These are phyloP conservation scores for Parathielavia appendiculata DNA, from an alignment of 495 filamentous ascomycete species.

Conservation along the genomic window DNA sequence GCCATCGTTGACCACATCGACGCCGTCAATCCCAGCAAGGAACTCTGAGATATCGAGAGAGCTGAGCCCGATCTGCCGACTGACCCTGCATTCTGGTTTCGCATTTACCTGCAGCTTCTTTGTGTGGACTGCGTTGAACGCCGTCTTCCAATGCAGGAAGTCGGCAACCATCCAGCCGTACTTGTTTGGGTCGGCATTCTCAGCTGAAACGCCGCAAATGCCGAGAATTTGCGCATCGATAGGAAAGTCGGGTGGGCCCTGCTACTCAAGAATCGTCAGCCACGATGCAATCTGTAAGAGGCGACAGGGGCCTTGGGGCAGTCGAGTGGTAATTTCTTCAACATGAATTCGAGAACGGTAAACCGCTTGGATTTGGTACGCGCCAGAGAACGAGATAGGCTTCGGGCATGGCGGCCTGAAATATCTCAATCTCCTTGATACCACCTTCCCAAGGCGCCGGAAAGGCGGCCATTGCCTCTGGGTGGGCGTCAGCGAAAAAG, in stretches of 20 bases:
- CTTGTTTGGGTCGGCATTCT: conserved; percentile 22
- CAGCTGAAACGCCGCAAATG: conserved; percentile 30
- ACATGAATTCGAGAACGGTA: not conserved
- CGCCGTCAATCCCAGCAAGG: conserved; percentile 16
- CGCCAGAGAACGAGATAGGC: conserved; percentile 26
- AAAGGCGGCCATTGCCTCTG: conserved; percentile 3
- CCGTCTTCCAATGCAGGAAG: conserved; percentile 35
- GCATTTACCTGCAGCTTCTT: conserved; percentile 16
- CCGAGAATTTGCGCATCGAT: conserved; percentile 28
- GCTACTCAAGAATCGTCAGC: conserved; percentile 4
- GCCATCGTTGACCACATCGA: conserved; percentile 4
- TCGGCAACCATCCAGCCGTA: conserved; percentile 39
- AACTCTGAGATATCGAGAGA: conserved; percentile 17
- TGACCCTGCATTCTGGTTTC: not conserved
- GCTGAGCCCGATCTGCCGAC: conserved; percentile 21
- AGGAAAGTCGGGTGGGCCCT: conserved; percentile 31
- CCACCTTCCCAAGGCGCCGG: not conserved
- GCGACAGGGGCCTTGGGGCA: not conserved
- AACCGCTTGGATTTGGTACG: not conserved
- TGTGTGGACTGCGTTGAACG: conserved; percentile 28
- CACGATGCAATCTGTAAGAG: not conserved
- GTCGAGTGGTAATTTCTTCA: not conserved
- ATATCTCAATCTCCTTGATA: not conserved
- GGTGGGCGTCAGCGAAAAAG: not conserved
- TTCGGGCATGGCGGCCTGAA: conserved; percentile 18